These are phyloP conservation scores for Talaromyces islandicus DNA, from an alignment of 2,329 filamentous ascomycete genomes.

Conservation along the genomic window DNA sequence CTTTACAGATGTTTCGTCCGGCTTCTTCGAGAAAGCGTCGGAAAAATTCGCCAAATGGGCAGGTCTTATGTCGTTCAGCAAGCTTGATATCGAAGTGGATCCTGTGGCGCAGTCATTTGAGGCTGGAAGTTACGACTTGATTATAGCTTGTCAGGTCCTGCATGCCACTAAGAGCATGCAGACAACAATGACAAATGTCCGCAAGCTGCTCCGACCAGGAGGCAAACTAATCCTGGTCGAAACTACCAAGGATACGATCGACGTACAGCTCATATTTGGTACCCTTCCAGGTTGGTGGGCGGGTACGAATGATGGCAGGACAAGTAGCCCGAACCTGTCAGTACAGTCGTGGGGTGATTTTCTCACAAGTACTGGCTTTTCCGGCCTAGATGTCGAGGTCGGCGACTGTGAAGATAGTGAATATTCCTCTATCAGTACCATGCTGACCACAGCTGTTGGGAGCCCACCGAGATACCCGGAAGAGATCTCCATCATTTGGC, in stretches of 20 bases:
- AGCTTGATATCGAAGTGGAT: constrained; percentile 23
- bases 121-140: constrained; percentile 21
- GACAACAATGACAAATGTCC: constrained; percentile 19
- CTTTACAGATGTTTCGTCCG: constrained; percentile 18
- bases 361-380: constrained; percentile 1
- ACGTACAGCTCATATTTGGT: constrained; percentile 21
- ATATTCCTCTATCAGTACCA: not conserved
- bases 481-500: not conserved
- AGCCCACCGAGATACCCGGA: not conserved
- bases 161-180: constrained; percentile 23
- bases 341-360: not conserved
- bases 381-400: not conserved
- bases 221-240: constrained; percentile 44
- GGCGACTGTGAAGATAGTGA: not conserved
- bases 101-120: constrained; percentile 25
- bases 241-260: constrained; percentile 16
- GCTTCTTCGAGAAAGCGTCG: constrained; percentile 14
- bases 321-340: not conserved
- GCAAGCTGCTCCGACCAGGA: constrained; percentile 29
- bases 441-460: not conserved
- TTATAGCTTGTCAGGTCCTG: constrained; percentile 29
- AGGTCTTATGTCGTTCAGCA: constrained; percentile 18
- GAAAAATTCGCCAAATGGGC: constrained; percentile 3
- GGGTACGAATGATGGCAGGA: constrained; percentile 11
- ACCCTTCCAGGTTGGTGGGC: constrained; percentile 36